These are phyloP conservation scores for Funneliformis geosporum DNA, from an alignment of 192 early-diverging fungal genomes.

Conservation along the genomic window DNA sequence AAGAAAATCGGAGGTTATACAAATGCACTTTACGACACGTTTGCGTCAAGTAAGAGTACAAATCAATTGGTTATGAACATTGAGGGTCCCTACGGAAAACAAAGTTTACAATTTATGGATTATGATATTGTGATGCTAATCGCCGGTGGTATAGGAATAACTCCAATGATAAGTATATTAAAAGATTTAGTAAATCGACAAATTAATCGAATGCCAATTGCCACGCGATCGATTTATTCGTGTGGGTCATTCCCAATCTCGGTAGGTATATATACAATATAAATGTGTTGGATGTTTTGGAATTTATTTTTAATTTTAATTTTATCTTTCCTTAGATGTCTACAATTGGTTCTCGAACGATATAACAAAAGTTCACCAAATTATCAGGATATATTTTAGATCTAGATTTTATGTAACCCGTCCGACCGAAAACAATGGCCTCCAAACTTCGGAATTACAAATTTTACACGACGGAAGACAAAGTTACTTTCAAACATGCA, in stretches of 20 bases:
- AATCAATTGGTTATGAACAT: constrained; percentile 29
- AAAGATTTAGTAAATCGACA: constrained; percentile 43
- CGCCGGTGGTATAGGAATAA: constrained; percentile 45
- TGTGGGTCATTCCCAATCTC: constrained; percentile 40
- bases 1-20: constrained; percentile 40
- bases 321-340: not conserved
- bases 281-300: too few relatives aligned
- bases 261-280: not conserved
- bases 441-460: not conserved
- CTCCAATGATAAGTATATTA: constrained; percentile 40
- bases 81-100: constrained; percentile 43
- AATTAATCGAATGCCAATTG: constrained; percentile 32
- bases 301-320: too few relatives aligned
- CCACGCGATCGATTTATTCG: constrained; percentile 38
- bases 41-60: too few relatives aligned
- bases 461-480: constrained; percentile 27
- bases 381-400: not conserved
- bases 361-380: not conserved
- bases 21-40: constrained; percentile 13
- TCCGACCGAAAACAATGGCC: not conserved
- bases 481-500: constrained; percentile 30
- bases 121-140: constrained; percentile 34
- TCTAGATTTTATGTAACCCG: not conserved
- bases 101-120: constrained; percentile 38
- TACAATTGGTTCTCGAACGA: constrained; percentile 16